A percentile compares a stretch with the other conserved stretches of the same genome.
phyloP scores from a whole-genome alignment of 345 rosid genomes.

The Noccaea bulbosa region DNA sequence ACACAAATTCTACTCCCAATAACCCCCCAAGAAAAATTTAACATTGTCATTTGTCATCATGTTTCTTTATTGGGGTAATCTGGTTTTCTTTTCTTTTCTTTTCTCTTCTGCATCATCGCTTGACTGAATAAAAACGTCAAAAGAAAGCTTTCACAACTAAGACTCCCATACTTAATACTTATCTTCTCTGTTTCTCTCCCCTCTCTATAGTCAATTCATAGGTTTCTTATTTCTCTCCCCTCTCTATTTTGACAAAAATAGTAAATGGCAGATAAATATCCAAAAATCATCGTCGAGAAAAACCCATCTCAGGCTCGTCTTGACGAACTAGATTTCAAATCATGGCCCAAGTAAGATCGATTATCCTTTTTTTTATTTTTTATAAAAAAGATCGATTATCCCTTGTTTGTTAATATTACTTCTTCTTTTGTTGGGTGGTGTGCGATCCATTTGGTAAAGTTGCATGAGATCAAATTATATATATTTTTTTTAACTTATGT shows the following conservation, averaged over 20 bases:
- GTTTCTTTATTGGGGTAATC: conserved; percentile 5
- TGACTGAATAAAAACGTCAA: conserved; percentile 37
- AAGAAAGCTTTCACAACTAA: conserved; percentile 15
- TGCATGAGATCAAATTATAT: background rate
- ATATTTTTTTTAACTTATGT: background rate
- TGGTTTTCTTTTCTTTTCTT: conserved; percentile 1
- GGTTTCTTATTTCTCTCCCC: conserved; percentile 14
- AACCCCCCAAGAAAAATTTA: too few species aligned
- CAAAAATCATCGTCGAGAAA: conserved; percentile 64
- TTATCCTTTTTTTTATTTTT: background rate
- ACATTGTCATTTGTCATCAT: background rate
- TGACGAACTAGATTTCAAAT: conserved; percentile 77
- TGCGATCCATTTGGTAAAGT: background rate
- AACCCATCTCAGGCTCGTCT: conserved; percentile 74
- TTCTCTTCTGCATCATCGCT: conserved; percentile 16
- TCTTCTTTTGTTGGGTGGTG: background rate
- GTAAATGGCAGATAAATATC: conserved; percentile 51
- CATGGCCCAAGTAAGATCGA: conserved; percentile 87
- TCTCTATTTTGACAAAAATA: background rate
- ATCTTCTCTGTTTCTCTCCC: conserved; percentile 22
- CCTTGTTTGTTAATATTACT: background rate
- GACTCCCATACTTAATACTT: conserved; percentile 21
- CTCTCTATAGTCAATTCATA: background rate
- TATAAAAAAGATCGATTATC: conserved; percentile 29
- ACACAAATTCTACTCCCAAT: too few species aligned